Evolutionary conservation across 2,329 filamentous ascomycete species (phyloP).

Genomic region (Fusarium ambrosium): DNA sequence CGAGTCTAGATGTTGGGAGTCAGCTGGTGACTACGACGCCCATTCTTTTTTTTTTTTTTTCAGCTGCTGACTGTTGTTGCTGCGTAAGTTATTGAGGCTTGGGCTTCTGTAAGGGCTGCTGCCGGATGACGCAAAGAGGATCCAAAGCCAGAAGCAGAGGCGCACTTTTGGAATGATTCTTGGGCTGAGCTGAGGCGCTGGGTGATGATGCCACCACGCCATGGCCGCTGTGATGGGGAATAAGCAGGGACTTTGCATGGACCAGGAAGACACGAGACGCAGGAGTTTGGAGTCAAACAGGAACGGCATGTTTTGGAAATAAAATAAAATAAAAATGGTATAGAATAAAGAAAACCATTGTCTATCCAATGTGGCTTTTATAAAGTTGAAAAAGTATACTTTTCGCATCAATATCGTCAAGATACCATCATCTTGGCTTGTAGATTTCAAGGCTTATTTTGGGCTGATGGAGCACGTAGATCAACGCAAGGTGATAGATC

Average conservation of each 20-base stretch:
- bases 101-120: neutral
- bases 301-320: neutral
- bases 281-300: neutral
- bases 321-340: neutral
- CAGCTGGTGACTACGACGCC: constrained; percentile 22
- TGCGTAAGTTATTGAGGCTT: neutral
- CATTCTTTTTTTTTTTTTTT: neutral
- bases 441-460: neutral
- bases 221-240: neutral
- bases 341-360: neutral
- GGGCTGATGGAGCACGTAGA: constrained; percentile 19
- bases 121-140: constrained; percentile 1
- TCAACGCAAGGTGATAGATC: constrained; percentile 29
- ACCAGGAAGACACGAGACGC: neutral
- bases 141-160: neutral
- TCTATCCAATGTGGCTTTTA: neutral
- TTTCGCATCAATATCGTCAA: neutral
- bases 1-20: constrained; percentile 21
- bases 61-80: neutral
- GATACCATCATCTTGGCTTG: constrained; percentile 2
- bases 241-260: constrained; percentile 10
- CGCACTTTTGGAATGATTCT: constrained; percentile 1
- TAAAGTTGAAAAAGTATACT: neutral
- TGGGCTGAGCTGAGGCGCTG: constrained; percentile 12
- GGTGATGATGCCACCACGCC: constrained; percentile 13